Conservation (phyloP, 73 alveolate genomes). For the Tetrahymena borealis region DNA sequence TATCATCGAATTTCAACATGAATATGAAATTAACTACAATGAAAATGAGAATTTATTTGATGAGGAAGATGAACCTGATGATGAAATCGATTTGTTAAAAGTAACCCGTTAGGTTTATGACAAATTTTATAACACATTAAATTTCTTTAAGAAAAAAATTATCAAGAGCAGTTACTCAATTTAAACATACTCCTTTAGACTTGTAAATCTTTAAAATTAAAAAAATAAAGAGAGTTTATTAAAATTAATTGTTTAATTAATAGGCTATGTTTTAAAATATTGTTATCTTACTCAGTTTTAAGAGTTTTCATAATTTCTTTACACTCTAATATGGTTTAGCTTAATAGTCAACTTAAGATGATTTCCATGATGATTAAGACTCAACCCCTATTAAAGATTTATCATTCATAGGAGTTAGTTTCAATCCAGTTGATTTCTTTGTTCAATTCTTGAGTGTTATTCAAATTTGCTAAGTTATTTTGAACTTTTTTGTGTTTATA, state of each 20-base stretch:
- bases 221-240: too few relatives aligned
- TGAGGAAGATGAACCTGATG: neutral
- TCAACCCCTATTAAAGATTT: neutral
- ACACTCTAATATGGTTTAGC: neutral
- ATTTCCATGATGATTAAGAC: neutral
- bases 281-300: neutral
- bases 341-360: neutral
- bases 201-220: too few relatives aligned
- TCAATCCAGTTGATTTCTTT: neutral
- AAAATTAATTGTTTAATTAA: neutral
- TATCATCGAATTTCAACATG: neutral
- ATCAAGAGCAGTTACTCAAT: neutral
- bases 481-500: neutral
- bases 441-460: neutral
- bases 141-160: neutral
- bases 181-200: neutral
- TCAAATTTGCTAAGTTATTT: neutral
- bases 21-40: neutral
- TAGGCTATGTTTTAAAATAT: neutral
- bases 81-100: neutral
- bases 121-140: neutral
- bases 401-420: neutral
- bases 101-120: too few relatives aligned
- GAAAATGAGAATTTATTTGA: neutral
- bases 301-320: neutral